phyloP scores from a whole-genome alignment of 495 filamentous ascomycete genomes.

The Penicillium verhagenii region DNA sequence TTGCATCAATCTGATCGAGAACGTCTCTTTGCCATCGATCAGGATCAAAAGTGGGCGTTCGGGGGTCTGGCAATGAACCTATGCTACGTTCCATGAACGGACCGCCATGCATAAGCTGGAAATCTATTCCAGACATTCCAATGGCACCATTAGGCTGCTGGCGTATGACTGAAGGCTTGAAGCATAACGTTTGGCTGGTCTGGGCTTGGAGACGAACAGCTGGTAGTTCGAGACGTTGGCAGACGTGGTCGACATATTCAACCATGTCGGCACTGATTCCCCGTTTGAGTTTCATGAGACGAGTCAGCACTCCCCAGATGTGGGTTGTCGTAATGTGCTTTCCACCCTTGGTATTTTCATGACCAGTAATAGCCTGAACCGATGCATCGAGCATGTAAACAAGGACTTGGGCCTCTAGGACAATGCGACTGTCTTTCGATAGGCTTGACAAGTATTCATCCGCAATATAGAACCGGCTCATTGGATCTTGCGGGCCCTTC shows the following conservation, averaged over 20 bases:
- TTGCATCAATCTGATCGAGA: slow-evolving; percentile 67
- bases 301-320: slow-evolving; percentile 18
- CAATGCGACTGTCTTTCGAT: slow-evolving; percentile 6
- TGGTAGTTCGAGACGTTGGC: slow-evolving; percentile 24
- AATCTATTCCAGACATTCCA: slow-evolving; percentile 40
- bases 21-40: slow-evolving; percentile 76
- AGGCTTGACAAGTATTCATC: slow-evolving; percentile 18
- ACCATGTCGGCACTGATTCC: slow-evolving; percentile 27
- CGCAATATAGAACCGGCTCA: background rate
- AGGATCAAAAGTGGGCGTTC: slow-evolving; percentile 64
- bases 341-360: slow-evolving; percentile 1
- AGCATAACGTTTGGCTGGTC: slow-evolving; percentile 26
- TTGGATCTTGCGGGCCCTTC: background rate
- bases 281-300: slow-evolving; percentile 16
- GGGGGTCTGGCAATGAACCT: slow-evolving; percentile 61
- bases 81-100: slow-evolving; percentile 73
- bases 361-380: slow-evolving; percentile 16
- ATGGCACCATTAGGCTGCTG: slow-evolving; percentile 18
- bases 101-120: slow-evolving; percentile 65
- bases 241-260: slow-evolving; percentile 24
- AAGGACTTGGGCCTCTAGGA: slow-evolving; percentile 38
- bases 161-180: slow-evolving; percentile 28
- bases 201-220: slow-evolving; percentile 6
- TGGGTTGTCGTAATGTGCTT: slow-evolving; percentile 3
- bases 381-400: slow-evolving; percentile 47